Percentiles rank a stretch among this genome's conserved stretches.
These are phyloP conservation scores for Diaporthe australafricana DNA, from an alignment of 2,329 filamentous ascomycete genomes.

Conservation along the genomic window DNA sequence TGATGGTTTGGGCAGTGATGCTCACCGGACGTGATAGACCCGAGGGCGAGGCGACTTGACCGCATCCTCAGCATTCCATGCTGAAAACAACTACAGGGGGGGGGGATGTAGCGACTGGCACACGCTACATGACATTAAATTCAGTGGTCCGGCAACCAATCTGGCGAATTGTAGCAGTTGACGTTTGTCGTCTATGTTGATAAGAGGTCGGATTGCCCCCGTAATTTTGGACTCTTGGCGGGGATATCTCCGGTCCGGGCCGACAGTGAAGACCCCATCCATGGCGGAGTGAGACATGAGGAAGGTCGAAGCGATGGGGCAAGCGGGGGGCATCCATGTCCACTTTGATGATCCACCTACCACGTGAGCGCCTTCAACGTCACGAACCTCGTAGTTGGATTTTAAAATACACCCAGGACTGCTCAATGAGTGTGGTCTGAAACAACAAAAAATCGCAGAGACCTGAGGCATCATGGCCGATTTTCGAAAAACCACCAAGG, in stretches of 20 bases:
- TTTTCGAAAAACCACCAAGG: constrained; percentile 42
- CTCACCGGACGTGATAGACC: not conserved
- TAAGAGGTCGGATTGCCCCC: constrained; percentile 27
- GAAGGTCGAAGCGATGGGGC: constrained; percentile 29
- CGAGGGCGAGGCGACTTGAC: not conserved
- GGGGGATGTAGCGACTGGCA: too few relatives aligned
- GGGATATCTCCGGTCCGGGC: constrained; percentile 30
- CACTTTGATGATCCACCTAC: not conserved
- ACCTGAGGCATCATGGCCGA: constrained; percentile 38
- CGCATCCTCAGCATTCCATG: not conserved
- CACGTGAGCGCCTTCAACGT: constrained; percentile 12
- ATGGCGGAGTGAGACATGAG: not conserved
- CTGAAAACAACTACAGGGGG: not conserved
- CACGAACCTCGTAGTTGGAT: not conserved
- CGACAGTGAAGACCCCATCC: not conserved
- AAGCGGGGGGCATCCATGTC: constrained; percentile 5
- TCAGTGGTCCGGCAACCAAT: not conserved
- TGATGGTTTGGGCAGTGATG: not conserved
- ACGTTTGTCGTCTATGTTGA: not conserved
- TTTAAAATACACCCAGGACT: not conserved
- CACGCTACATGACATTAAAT: too few relatives aligned
- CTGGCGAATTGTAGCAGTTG: constrained; percentile 8
- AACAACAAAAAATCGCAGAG: not conserved
- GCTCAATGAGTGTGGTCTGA: too few relatives aligned
- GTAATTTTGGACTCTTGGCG: constrained; percentile 16